A percentile compares a stretch with the other conserved stretches of the same genome.
Conservation (phyloP, 768 basidiomycete genomes). For the Crucibulum laeve region DNA sequence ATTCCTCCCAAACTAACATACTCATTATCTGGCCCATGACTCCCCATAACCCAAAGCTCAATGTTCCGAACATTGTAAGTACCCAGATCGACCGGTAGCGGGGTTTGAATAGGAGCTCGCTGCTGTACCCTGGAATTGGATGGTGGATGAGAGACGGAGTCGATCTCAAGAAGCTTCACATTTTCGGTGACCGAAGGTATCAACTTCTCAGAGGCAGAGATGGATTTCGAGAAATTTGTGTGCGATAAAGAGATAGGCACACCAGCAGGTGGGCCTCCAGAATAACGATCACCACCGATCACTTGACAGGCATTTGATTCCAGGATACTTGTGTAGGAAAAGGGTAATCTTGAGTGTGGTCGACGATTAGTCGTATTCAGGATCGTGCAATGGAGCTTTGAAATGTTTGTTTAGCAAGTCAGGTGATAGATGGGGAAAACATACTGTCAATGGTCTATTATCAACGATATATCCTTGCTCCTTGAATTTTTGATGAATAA, state of each 20-base stretch:
- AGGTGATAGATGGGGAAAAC: conserved; percentile 1
- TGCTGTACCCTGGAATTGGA: background rate
- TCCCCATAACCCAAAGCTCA: conserved; percentile 71
- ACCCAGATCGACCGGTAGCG: conserved; percentile 44
- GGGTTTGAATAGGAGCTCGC: too few species aligned
- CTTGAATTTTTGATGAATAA: conserved; percentile 34
- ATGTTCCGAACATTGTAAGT: conserved; percentile 49
- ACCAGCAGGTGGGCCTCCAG: conserved; percentile 1
- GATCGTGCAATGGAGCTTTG: conserved; percentile 45
- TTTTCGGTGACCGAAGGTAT: background rate
- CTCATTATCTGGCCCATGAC: conserved; percentile 56
- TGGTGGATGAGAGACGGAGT: background rate
- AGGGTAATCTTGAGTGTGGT: conserved; percentile 27
- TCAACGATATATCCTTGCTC: conserved; percentile 37
- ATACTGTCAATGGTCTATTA: conserved; percentile 46
- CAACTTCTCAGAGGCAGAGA: background rate
- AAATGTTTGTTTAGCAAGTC: background rate
- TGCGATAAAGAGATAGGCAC: background rate
- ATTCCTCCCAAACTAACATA: conserved; percentile 49
- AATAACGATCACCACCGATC: background rate
- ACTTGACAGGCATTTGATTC: conserved; percentile 8
- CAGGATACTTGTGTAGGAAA: conserved; percentile 34
- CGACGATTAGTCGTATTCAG: conserved; percentile 44
- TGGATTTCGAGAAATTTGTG: conserved; percentile 9
- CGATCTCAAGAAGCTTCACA: background rate